Base-by-base conservation (phyloP, 805 yeast genomes). In the Myxozyma sirexii region DNA sequence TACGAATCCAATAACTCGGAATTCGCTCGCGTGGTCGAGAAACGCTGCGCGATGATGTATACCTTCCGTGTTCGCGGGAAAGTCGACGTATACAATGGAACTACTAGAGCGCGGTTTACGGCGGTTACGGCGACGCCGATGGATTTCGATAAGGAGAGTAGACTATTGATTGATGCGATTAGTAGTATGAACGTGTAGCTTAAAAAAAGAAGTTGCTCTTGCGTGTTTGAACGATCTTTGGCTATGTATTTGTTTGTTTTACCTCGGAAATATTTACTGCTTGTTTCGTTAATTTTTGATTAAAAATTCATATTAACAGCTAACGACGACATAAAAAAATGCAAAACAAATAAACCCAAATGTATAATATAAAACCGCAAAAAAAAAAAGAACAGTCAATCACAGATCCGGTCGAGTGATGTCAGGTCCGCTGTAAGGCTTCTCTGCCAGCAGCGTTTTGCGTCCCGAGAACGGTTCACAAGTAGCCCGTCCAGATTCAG, bases 31-130 rank as follows among this genome's bases (percentile, higher is more conserved):
- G 69, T 75, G 2, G 77, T 87, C 52, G 76, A 77, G 48, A 77
- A 76, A 42, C 75, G 81, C 33, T 82, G 83, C 56, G 88, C 87
- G 81, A 80, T 82, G 64, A 92, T 90, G 72, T 89, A 74, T 70
- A 80, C 80, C 37, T 87, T 94, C 74, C 83, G 96, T 74, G 72
- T 92, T 54, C 84, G 88, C 69, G 97, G 96, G 13, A 83, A 85
- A 71, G 88, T 84, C 69, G 97, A 94, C 70, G 84, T 81, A 62
- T 94, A 89, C 73, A 87, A 91, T 68, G 96, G 91, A 54, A 82
- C 81, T 48, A 80, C 82, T 31, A 82, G 93, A 72, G 84, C 89
- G 17, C 83, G 97, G 72, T 90, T 86, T 71, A 86, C 86, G 57
- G 88, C 83, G 2, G 76, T 83, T 50, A 79, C 81, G 15, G 74